Evolutionary conservation across 768 basidiomycete genomes (phyloP).

Genomic region (Psilocybe subaeruginosa): DNA sequence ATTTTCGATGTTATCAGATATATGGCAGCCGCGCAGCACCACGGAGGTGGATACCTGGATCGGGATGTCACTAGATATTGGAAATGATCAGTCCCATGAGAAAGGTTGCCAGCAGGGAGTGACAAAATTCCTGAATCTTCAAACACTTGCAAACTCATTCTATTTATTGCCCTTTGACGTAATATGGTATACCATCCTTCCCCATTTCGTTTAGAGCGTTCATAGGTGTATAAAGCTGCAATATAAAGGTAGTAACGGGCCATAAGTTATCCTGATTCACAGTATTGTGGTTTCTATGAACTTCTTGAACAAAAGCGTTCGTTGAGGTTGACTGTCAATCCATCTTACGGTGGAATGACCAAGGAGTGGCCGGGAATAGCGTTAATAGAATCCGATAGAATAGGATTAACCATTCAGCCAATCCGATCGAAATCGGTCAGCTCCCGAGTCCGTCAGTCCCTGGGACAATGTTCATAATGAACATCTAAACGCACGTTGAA

Average conservation of each 20-base stretch:
- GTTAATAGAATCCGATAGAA: slow-evolving; percentile 5
- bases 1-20: background rate
- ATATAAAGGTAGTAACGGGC: no score
- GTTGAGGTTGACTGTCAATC: no score
- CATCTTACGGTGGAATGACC: no score
- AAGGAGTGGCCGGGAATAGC: background rate
- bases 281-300: no score
- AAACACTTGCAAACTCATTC: background rate
- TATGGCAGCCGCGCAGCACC: background rate
- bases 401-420: background rate
- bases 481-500: no score
- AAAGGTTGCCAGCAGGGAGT: slow-evolving; percentile 2
- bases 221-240: background rate
- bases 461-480: background rate
- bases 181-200: background rate
- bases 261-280: no score
- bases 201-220: background rate
- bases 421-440: background rate
- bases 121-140: background rate
- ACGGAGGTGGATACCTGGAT: slow-evolving; percentile 16
- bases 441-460: background rate
- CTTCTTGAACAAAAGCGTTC: no score
- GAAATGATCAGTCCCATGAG: slow-evolving; percentile 7
- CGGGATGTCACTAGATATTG: background rate
- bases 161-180: background rate